phyloP scores from a whole-genome alignment of 306 rosid species.

The Comarum palustre region DNA sequence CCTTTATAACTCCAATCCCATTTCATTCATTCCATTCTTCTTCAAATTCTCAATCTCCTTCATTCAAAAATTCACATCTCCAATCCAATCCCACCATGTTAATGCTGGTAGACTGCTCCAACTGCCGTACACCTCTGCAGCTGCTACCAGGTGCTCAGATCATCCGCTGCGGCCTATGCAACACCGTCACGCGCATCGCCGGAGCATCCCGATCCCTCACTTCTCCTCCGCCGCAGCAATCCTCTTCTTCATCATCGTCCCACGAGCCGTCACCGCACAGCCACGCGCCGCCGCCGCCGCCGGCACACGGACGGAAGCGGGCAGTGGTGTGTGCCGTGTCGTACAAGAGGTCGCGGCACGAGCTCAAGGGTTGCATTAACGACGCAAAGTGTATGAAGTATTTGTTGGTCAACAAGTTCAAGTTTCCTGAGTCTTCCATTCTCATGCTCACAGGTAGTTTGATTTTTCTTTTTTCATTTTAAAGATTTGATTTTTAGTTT shows the following conservation, averaged over 20 bases:
- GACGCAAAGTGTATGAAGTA: constrained; percentile 58
- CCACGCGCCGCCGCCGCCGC: constrained; percentile 25
- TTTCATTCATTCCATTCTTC: background rate
- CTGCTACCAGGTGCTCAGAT: constrained; percentile 36
- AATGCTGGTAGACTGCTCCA: constrained; percentile 39
- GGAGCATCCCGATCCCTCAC: background rate
- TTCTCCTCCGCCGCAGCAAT: background rate
- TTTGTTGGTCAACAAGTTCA: constrained; percentile 41
- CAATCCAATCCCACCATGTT: constrained; percentile 18
- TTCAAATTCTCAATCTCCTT: background rate
- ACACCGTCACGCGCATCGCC: constrained; percentile 35
- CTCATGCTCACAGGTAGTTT: constrained; percentile 45
- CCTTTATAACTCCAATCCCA: background rate
- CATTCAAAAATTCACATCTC: background rate
- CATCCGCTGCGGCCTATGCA: constrained; percentile 41
- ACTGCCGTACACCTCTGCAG: constrained; percentile 40
- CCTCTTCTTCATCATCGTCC: constrained; percentile 14
- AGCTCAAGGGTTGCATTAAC: constrained; percentile 46
- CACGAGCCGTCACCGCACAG: background rate
- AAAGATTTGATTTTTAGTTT: background rate
- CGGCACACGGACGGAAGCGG: constrained; percentile 35
- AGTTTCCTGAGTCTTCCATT: constrained; percentile 41
- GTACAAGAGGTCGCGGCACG: constrained; percentile 31
- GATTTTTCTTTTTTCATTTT: background rate
- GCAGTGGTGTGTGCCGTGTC: constrained; percentile 52